A percentile compares a stretch with the other conserved stretches of the same genome.
These are phyloP conservation scores for Sphenostylis stenocarpa DNA, from an alignment of 306 rosid species.

Conservation along the genomic window DNA sequence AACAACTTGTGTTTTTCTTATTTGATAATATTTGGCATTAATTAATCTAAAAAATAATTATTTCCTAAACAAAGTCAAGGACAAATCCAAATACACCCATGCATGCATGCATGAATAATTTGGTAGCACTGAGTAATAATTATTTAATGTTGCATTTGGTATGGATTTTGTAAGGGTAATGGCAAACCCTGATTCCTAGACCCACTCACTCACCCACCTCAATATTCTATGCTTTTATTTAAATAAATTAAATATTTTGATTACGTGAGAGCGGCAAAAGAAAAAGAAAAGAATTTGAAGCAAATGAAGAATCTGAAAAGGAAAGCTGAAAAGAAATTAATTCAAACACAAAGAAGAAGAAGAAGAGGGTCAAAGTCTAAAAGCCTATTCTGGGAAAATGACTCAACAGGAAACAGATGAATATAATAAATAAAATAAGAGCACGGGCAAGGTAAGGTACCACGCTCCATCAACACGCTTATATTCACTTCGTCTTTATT, in stretches of 20 bases:
- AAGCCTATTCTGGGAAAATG: conserved; percentile 7
- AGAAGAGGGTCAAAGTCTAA: conserved; percentile 10
- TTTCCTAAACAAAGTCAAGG: too few species aligned
- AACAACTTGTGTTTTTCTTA: neutral
- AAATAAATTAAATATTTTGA: neutral
- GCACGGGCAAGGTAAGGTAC: neutral
- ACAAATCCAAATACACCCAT: too few species aligned
- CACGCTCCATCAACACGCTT: neutral
- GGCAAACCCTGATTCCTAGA: neutral
- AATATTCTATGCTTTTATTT: neutral
- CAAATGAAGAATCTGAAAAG: neutral
- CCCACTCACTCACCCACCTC: neutral
- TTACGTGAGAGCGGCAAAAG: neutral
- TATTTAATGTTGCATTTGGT: neutral
- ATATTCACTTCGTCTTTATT: neutral
- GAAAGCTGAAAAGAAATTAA: neutral
- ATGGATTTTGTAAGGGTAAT: neutral
- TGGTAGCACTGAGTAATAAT: neutral
- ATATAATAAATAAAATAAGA: neutral
- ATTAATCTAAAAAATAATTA: too few species aligned
- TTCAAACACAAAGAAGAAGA: neutral
- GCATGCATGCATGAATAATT: too few species aligned
- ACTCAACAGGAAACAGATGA: neutral
- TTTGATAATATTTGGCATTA: neutral
- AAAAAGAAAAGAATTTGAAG: neutral